These are phyloP conservation scores for Phytophthora ramorum DNA, from an alignment of 352 stramenopile species.

Conservation along the genomic window DNA sequence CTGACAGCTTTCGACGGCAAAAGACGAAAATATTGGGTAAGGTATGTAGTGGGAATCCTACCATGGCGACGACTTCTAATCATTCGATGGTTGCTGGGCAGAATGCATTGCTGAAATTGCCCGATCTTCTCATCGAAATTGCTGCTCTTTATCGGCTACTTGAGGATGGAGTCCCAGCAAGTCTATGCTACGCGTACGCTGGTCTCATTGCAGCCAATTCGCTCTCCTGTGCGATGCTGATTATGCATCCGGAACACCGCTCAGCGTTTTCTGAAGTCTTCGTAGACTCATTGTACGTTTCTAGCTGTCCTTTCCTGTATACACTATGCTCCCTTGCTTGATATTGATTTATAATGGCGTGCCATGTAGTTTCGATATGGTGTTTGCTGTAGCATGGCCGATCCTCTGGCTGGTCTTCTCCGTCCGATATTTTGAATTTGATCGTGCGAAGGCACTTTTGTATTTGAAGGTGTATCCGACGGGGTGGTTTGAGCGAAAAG, in stretches of 20 bases:
- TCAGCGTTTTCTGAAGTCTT: conserved; percentile 19
- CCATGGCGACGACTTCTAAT: not conserved
- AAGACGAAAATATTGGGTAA: conserved; percentile 13
- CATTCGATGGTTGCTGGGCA: not conserved
- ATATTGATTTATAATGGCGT: not conserved
- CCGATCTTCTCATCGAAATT: not conserved
- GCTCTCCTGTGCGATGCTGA: conserved; percentile 1
- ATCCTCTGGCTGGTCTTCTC: conserved; percentile 17
- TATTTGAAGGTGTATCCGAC: conserved; percentile 5
- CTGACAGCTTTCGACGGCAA: conserved; percentile 6
- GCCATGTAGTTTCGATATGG: conserved; percentile 20
- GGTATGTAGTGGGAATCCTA: not conserved
- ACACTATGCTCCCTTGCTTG: too few relatives aligned
- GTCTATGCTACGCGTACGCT: conserved; percentile 16
- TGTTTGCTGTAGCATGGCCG: conserved; percentile 16
- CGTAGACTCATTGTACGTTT: conserved; percentile 19
- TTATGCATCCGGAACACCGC: not conserved
- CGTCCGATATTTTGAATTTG: conserved; percentile 10
- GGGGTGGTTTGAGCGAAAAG: conserved; percentile 8
- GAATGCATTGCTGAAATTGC: conserved; percentile 5
- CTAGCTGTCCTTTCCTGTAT: too few relatives aligned
- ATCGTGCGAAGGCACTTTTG: conserved; percentile 9
- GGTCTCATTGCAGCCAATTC: conserved; percentile 12
- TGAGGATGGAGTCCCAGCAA: conserved; percentile 9
- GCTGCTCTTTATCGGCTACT: not conserved